Conservation (phyloP, 306 rosid species). For the Hippophae rhamnoides region DNA sequence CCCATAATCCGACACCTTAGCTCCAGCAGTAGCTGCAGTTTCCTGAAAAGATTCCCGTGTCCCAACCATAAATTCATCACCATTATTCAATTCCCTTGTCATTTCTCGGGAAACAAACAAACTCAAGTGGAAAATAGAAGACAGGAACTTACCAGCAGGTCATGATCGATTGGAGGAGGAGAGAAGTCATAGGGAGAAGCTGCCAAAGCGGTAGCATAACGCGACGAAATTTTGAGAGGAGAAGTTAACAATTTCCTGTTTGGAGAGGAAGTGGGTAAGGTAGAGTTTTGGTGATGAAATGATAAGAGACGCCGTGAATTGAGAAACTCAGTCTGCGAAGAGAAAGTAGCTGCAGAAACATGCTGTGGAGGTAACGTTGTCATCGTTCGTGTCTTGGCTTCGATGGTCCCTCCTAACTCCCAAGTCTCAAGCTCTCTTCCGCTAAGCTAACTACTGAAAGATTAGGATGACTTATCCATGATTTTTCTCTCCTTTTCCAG, state of each 20-base stretch:
- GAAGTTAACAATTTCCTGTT: slow-evolving; percentile 2
- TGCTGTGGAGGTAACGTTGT: background rate
- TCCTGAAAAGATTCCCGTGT: slow-evolving; percentile 39
- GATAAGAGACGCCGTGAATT: slow-evolving; percentile 21
- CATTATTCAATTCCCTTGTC: background rate
- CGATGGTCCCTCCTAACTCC: no score
- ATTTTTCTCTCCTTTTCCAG: no score
- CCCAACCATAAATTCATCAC: background rate
- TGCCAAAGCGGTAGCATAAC: slow-evolving; percentile 5
- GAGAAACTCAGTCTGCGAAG: background rate
- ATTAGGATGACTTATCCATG: no score
- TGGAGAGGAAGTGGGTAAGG: slow-evolving; percentile 6
- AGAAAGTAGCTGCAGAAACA: background rate
- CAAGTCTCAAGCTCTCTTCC: no score
- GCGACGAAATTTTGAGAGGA: slow-evolving; percentile 2
- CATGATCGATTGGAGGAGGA: slow-evolving; percentile 90
- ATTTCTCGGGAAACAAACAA: background rate
- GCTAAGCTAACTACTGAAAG: no score
- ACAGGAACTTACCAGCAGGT: slow-evolving; percentile 44
- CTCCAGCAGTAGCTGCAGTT: slow-evolving; percentile 38
- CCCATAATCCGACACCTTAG: slow-evolving; percentile 57
- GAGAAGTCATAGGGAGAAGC: slow-evolving; percentile 60
- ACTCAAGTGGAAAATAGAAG: background rate
- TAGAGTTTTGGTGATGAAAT: slow-evolving; percentile 13
- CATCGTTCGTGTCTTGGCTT: no score